These are phyloP conservation scores for Penicillium maclennaniae DNA, from an alignment of 495 filamentous ascomycete genomes.

Conservation along the genomic window DNA sequence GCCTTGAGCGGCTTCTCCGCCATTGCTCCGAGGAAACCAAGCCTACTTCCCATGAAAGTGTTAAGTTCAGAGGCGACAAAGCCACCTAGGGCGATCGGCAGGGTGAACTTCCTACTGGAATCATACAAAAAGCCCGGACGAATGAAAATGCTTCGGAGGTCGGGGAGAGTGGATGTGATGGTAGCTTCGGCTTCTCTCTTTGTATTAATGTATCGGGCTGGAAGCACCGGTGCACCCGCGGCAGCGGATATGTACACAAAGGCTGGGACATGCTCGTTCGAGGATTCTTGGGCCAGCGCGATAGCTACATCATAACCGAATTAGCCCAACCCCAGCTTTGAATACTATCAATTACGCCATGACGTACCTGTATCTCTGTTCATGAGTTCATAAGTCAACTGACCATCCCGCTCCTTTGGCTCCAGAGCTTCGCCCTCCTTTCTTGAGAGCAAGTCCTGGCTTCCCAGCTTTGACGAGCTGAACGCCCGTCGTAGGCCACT, in stretches of 20 bases:
- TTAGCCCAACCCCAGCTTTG: constrained; percentile 17
- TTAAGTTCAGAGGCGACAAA: constrained; percentile 69
- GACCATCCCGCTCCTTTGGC: constrained; percentile 62
- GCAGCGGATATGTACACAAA: constrained; percentile 90
- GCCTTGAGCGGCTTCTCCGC: constrained; percentile 82
- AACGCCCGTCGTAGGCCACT: constrained; percentile 76
- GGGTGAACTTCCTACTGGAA: constrained; percentile 70
- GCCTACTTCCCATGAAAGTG: constrained; percentile 63
- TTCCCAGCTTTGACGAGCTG: constrained; percentile 57
- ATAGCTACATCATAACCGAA: constrained; percentile 44
- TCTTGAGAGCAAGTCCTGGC: constrained; percentile 62
- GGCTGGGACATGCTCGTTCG: constrained; percentile 54
- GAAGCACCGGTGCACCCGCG: constrained; percentile 77
- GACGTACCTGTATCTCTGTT: constrained; percentile 76
- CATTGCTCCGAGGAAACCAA: constrained; percentile 72
- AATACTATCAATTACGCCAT: neutral
- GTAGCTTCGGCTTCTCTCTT: constrained; percentile 86
- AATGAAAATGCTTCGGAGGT: constrained; percentile 75
- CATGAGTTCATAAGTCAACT: constrained; percentile 96
- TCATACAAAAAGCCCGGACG: constrained; percentile 90
- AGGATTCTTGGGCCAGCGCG: constrained; percentile 77
- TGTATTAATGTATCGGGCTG: constrained; percentile 79
- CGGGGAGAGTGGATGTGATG: constrained; percentile 66
- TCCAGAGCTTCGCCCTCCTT: constrained; percentile 54
- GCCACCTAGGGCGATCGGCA: constrained; percentile 75